phyloP scores from a whole-genome alignment of 75 land plant genomes.

The Pinus albicaulis region DNA sequence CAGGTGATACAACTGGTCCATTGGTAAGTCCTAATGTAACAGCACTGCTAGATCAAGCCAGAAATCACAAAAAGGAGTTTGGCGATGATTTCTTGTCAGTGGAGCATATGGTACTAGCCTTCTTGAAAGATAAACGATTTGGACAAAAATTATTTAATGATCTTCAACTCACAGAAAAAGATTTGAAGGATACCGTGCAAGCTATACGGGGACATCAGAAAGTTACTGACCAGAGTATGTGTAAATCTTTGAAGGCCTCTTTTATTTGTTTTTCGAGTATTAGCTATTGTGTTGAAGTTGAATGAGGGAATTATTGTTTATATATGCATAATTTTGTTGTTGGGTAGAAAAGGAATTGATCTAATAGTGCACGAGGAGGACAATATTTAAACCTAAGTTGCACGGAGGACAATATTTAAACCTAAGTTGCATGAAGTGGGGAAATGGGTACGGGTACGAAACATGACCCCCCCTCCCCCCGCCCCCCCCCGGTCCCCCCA shows the following conservation, averaged over 20 bases:
- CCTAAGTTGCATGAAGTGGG: too few relatives aligned
- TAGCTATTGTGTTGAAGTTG: background rate
- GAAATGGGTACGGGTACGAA: too few relatives aligned
- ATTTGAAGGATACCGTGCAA: slow-evolving; percentile 53
- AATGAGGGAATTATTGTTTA: background rate
- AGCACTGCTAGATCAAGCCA: slow-evolving; percentile 54
- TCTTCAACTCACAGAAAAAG: slow-evolving; percentile 42
- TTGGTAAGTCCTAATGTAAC: slow-evolving; percentile 51
- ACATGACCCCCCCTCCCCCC: too few relatives aligned
- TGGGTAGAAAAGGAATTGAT: background rate
- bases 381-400: background rate
- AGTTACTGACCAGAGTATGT: slow-evolving; percentile 78
- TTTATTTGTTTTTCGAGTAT: background rate
- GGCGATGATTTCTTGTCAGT: slow-evolving; percentile 81
- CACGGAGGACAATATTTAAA: too few relatives aligned
- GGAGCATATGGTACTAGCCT: slow-evolving; percentile 73
- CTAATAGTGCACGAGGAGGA: background rate
- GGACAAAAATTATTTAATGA: slow-evolving; percentile 72
- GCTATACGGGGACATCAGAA: slow-evolving; percentile 72
- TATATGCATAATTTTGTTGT: background rate
- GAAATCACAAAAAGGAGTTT: slow-evolving; percentile 62
- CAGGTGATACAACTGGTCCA: slow-evolving; percentile 56
- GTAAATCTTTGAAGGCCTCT: background rate
- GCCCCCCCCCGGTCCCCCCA: too few relatives aligned
- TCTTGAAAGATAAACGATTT: slow-evolving; percentile 59